Evolutionary conservation across 2,329 filamentous ascomycete genomes (phyloP), one percentile per base, ranked within the genome.

Genomic region (Paecilomyces dactylethromorphus): DNA sequence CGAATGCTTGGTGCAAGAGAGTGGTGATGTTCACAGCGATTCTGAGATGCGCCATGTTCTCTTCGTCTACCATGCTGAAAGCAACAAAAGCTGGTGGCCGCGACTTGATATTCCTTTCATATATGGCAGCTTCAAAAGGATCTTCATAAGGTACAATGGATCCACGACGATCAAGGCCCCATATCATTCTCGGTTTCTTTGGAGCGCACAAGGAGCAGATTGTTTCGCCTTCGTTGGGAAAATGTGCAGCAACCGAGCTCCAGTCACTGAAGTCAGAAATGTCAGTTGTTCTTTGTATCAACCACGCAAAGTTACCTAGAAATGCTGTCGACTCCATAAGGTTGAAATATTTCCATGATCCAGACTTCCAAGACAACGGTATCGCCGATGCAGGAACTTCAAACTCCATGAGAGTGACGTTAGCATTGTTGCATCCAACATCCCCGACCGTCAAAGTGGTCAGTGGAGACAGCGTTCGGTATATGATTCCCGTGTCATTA

Each of bases 51-150:
- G 75, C 68, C 13, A 68, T 64, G 13, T 65, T 67, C 1, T 67
- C 54, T 2, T 67, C 62, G 35, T 71, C 66, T 54, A 75, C 63
- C 33, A 65, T 62, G 26, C 74, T 65, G 32, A 78, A 76, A 1
- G 75, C 71, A 18, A 76, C 61, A 52, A 82, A 78, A 1, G 78
- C 67, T 0, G 71, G 55, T 2, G 81, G 79, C 12, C 78, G 73
- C 18, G 68, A 67, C 63, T 86, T 85, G 11, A 83, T 66, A 1
- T 73, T 71, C 39, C 75, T 73, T 64, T 86, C 84, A 60, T 79
- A 84, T 0, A 67, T 59, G 1, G 77, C 79, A 31, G 83, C 82
- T 60, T 78, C 74, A 58, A 76, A 66, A 0, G 79, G 76, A 62
- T 85, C 77, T 64, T 86, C 84, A 54, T 78, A 79, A 0, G 81